Percentiles rank a stretch among this genome's conserved stretches.
These are phyloP conservation scores for Pascua guehoae DNA, from an alignment of 1,284 basidiomycete species.

Conservation along the genomic window DNA sequence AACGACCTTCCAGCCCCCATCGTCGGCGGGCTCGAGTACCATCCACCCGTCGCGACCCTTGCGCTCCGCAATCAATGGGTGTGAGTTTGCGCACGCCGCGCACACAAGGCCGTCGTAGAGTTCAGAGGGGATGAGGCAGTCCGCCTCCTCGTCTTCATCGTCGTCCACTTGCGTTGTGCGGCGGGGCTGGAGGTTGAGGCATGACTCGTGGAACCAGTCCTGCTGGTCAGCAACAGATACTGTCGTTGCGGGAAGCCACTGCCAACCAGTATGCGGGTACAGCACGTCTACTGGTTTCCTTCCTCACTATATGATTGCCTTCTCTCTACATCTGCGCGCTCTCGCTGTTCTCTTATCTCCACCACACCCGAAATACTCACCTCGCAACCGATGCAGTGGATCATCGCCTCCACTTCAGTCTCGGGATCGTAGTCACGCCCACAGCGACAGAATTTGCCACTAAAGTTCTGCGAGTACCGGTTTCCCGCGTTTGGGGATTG, in stretches of 20 bases:
- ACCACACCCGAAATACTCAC: conserved; percentile 19
- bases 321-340: background rate
- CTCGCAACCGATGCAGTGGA: conserved; percentile 47
- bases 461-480: conserved; percentile 39
- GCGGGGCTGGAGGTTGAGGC: conserved; percentile 34
- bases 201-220: conserved; percentile 48
- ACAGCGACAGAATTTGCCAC: conserved; percentile 47
- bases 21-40: conserved; percentile 35
- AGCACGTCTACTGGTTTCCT: background rate
- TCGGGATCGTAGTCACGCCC: conserved; percentile 46
- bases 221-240: conserved; percentile 9
- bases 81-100: conserved; percentile 26
- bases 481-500: conserved; percentile 37
- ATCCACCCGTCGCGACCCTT: conserved; percentile 44
- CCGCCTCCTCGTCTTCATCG: conserved; percentile 38
- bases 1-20: conserved; percentile 23
- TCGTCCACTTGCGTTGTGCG: conserved; percentile 12
- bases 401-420: conserved; percentile 47
- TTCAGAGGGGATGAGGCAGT: conserved; percentile 41
- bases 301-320: background rate
- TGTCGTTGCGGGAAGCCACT: too few species aligned
- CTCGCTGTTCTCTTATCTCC: background rate
- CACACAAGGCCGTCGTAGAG: conserved; percentile 46
- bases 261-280: background rate
- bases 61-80: conserved; percentile 9